These are phyloP conservation scores for Rhinocladiella similis DNA, from an alignment of 2,329 filamentous ascomycete species.

Conservation along the genomic window DNA sequence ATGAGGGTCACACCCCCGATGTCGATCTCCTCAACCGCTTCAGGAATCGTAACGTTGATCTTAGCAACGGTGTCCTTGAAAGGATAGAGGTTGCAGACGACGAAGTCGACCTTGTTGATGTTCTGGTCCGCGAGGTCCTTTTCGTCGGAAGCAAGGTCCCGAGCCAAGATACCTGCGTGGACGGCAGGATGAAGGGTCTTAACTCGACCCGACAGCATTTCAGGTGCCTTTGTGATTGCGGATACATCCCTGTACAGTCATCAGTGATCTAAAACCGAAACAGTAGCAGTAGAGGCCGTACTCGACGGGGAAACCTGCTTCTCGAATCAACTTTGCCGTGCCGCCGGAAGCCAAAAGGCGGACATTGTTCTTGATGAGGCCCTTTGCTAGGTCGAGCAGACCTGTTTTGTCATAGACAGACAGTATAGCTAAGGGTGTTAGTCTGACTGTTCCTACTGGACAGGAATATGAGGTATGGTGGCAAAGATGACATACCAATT, in stretches of 20 bases:
- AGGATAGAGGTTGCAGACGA: conserved; percentile 97
- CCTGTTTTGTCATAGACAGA: conserved; percentile 99
- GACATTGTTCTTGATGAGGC: conserved; percentile 83
- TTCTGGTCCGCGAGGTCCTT: conserved; percentile 94
- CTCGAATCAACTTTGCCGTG: conserved; percentile 93
- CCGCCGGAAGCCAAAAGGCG: conserved; percentile 92
- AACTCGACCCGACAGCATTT: conserved; percentile 89
- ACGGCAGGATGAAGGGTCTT: conserved; percentile 98
- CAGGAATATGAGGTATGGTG: neutral
- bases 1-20: conserved; percentile 97
- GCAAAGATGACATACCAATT: conserved; percentile 21
- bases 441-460: neutral
- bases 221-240: conserved; percentile 92
- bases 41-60: conserved; percentile 92
- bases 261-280: conserved; percentile 8
- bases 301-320: conserved; percentile 94
- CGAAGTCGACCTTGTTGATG: conserved; percentile 92
- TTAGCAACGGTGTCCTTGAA: conserved; percentile 99
- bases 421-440: conserved; percentile 67
- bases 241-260: conserved; percentile 76
- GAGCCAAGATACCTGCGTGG: conserved; percentile 80
- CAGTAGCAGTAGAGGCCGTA: conserved; percentile 43
- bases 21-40: conserved; percentile 98
- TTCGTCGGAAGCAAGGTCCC: conserved; percentile 91
- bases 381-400: conserved; percentile 87